These are phyloP conservation scores for Saccharomycopsis phalli DNA, from an alignment of 1,139 yeast species.

Conservation along the genomic window DNA sequence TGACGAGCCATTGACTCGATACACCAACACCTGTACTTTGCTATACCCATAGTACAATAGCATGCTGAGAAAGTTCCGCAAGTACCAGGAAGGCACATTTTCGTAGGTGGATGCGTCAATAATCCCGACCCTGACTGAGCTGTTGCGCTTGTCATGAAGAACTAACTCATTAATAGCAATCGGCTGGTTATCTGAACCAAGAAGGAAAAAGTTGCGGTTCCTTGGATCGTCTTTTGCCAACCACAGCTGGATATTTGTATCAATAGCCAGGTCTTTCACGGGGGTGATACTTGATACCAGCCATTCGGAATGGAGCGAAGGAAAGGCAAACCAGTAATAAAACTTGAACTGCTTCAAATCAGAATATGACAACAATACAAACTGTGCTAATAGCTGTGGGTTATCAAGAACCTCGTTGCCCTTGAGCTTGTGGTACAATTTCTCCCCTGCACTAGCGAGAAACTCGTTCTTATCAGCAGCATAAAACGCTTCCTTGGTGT, in stretches of 20 bases:
- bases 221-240: slow-evolving; percentile 21
- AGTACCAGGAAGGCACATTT: slow-evolving; percentile 47
- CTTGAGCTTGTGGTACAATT: slow-evolving; percentile 27
- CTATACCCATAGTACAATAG: slow-evolving; percentile 36
- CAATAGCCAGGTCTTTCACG: slow-evolving; percentile 6
- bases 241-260: slow-evolving; percentile 20
- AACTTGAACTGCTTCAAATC: slow-evolving; percentile 85
- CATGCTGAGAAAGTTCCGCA: slow-evolving; percentile 58
- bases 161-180: slow-evolving; percentile 21
- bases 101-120: slow-evolving; percentile 50
- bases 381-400: slow-evolving; percentile 37
- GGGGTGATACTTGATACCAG: neutral
- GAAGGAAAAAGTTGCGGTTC: slow-evolving; percentile 22
- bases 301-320: slow-evolving; percentile 49
- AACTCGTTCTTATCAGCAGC: slow-evolving; percentile 50
- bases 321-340: slow-evolving; percentile 85
- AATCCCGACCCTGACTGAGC: slow-evolving; percentile 36
- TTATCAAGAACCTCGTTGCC: slow-evolving; percentile 29
- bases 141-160: slow-evolving; percentile 21
- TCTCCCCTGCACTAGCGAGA: slow-evolving; percentile 38
- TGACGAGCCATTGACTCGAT: slow-evolving; percentile 26
- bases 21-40: slow-evolving; percentile 34
- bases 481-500: slow-evolving; percentile 82
- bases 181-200: slow-evolving; percentile 21
- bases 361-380: slow-evolving; percentile 62